Evolutionary conservation across 441 rosid genomes (phyloP).

Genomic region (Pelargonium citronellum): DNA sequence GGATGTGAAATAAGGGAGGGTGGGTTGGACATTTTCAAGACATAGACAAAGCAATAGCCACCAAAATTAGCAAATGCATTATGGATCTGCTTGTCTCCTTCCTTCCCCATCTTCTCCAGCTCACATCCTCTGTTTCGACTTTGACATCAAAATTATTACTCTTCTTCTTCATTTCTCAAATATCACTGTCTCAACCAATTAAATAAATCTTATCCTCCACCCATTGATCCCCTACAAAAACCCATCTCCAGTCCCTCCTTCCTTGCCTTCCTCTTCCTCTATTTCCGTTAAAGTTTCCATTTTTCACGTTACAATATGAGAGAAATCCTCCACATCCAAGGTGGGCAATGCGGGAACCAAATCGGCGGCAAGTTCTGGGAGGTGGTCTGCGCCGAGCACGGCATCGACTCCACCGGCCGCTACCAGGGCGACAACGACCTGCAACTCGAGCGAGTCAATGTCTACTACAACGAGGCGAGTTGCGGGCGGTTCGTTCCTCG

Average conservation of each 20-base stretch:
- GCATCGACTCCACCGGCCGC: slow-evolving; percentile 45
- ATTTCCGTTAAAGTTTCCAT: background rate
- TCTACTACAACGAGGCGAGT: slow-evolving; percentile 52
- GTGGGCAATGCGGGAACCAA: slow-evolving; percentile 56
- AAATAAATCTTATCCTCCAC: slow-evolving; percentile 13
- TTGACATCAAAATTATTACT: slow-evolving; percentile 30
- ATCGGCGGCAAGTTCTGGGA: slow-evolving; percentile 49
- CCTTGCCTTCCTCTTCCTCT: background rate
- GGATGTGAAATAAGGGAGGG: background rate
- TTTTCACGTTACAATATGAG: slow-evolving; percentile 30
- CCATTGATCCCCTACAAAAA: slow-evolving; percentile 23
- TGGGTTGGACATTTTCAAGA: slow-evolving; percentile 25
- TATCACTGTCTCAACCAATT: slow-evolving; percentile 22
- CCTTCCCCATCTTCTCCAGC: slow-evolving; percentile 32
- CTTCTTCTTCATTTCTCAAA: background rate
- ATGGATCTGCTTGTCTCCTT: slow-evolving; percentile 22
- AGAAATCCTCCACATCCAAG: slow-evolving; percentile 55
- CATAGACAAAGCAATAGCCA: slow-evolving; percentile 19
- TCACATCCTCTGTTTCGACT: slow-evolving; percentile 31
- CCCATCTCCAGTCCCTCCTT: slow-evolving; percentile 12
- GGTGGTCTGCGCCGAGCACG: slow-evolving; percentile 50
- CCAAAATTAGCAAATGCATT: slow-evolving; percentile 19
- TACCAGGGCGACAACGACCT: slow-evolving; percentile 40
- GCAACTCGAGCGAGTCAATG: slow-evolving; percentile 48
- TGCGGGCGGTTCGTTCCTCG: slow-evolving; percentile 49